These are phyloP conservation scores for Carallia pectinifolia DNA, from an alignment of 345 rosid genomes.

Conservation along the genomic window DNA sequence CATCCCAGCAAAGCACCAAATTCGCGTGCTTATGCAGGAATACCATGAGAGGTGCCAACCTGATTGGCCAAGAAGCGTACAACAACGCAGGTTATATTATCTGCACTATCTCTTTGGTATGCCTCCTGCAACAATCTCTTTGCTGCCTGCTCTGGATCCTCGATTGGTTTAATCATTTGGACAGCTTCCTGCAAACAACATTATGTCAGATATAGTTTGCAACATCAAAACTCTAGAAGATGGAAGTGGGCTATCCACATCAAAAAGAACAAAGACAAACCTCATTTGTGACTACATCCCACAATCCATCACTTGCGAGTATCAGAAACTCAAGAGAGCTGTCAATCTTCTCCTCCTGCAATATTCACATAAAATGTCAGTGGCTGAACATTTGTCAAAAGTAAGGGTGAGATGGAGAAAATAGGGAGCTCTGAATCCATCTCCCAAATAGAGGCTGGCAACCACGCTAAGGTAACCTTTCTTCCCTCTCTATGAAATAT, in stretches of 20 bases:
- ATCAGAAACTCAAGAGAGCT: constrained; percentile 96
- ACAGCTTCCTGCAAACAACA: constrained; percentile 72
- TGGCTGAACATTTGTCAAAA: constrained; percentile 1
- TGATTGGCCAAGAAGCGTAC: constrained; percentile 74
- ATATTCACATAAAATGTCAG: constrained; percentile 16
- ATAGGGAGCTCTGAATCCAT: not conserved
- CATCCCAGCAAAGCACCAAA: not conserved
- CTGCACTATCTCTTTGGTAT: constrained; percentile 94
- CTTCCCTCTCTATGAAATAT: not conserved
- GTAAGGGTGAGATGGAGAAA: not conserved
- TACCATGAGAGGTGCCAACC: constrained; percentile 38
- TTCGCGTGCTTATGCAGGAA: constrained; percentile 20
- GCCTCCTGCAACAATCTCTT: constrained; percentile 86
- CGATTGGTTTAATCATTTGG: constrained; percentile 64
- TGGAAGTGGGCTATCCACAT: not conserved
- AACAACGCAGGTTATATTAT: constrained; percentile 91
- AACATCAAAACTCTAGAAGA: not conserved
- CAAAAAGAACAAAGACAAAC: constrained; percentile 29
- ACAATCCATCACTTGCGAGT: constrained; percentile 97
- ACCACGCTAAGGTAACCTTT: not conserved
- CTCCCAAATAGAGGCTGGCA: not conserved
- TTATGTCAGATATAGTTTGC: constrained; percentile 14
- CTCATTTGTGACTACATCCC: constrained; percentile 99
- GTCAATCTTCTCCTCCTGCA: constrained; percentile 92
- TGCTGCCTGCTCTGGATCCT: constrained; percentile 91